These are phyloP conservation scores for Pseudocercospora macadamiae DNA, from an alignment of 2,329 filamentous ascomycete genomes.

Conservation along the genomic window DNA sequence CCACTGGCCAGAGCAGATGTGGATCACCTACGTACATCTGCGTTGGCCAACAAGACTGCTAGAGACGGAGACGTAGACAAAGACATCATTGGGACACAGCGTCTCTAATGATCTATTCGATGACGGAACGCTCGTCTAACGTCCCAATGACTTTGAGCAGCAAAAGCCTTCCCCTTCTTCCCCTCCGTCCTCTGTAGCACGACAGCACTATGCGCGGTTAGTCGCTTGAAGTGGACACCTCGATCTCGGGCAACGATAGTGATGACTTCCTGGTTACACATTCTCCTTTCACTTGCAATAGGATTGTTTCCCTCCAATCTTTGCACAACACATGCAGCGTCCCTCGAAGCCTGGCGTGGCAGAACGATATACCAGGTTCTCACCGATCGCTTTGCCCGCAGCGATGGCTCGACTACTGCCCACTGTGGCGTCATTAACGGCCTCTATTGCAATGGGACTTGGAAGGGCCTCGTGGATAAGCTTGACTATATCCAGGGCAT, in stretches of 20 bases:
- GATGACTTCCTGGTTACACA: not conserved
- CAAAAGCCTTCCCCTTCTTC: not conserved
- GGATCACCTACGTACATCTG: too few relatives aligned
- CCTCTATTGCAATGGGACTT: conserved; percentile 44
- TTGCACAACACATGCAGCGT: conserved; percentile 30
- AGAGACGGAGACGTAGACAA: too few relatives aligned
- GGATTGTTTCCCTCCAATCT: not conserved
- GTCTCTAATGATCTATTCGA: too few relatives aligned
- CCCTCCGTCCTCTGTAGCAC: conserved; percentile 3
- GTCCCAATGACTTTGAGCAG: too few relatives aligned
- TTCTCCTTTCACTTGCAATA: not conserved
- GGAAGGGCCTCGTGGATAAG: conserved; percentile 45
- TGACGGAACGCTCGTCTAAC: too few relatives aligned
- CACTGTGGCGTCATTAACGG: conserved; percentile 34
- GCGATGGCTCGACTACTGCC: conserved; percentile 28
- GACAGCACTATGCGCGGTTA: conserved; percentile 2
- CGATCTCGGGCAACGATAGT: not conserved
- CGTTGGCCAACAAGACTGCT: too few relatives aligned
- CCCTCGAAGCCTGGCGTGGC: conserved; percentile 42
- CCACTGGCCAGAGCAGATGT: too few relatives aligned
- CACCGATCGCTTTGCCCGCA: conserved; percentile 43
- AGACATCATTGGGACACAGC: too few relatives aligned
- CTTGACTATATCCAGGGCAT: conserved; percentile 48
- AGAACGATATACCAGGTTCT: conserved; percentile 46
- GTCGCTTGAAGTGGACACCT: not conserved